phyloP scores from a whole-genome alignment of 1,284 basidiomycete species.

The Cryptococcus hybrid region DNA sequence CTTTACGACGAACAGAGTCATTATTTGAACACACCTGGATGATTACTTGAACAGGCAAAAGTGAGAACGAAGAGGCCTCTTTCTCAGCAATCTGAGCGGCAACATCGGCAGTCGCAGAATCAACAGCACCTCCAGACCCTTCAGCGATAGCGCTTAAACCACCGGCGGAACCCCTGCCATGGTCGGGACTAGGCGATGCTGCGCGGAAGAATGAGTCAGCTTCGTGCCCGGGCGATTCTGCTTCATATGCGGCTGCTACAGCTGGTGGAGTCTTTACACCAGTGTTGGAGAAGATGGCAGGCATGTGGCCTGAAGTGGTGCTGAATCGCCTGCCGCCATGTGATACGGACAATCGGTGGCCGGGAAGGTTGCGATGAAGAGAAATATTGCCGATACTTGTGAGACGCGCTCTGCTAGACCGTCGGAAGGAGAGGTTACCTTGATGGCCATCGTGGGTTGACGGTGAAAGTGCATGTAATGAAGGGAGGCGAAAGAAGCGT shows the following conservation, averaged over 20 bases:
- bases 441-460: constrained; percentile 11
- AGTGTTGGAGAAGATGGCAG: constrained; percentile 49
- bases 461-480: constrained; percentile 8
- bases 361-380: constrained; percentile 11
- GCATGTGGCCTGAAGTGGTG: constrained; percentile 41
- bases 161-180: constrained; percentile 8
- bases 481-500: constrained; percentile 22
- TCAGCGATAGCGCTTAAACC: constrained; percentile 47
- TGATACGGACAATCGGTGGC: constrained; percentile 29
- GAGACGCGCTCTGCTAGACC: constrained; percentile 9
- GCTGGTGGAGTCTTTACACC: constrained; percentile 41
- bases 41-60: constrained; percentile 46
- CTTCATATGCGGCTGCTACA: constrained; percentile 22
- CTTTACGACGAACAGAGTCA: constrained; percentile 5
- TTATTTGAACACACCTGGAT: constrained; percentile 28
- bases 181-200: constrained; percentile 15
- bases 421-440: not conserved
- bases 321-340: constrained; percentile 32
- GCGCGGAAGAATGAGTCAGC: constrained; percentile 35
- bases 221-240: constrained; percentile 10
- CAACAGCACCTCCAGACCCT: constrained; percentile 10
- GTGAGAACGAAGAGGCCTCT: constrained; percentile 31
- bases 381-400: constrained; percentile 11
- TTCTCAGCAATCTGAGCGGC: constrained; percentile 22
- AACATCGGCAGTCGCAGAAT: constrained; percentile 1